Evolutionary conservation across 768 basidiomycete genomes (phyloP).

Genomic region (Strobilomyces confusus): DNA sequence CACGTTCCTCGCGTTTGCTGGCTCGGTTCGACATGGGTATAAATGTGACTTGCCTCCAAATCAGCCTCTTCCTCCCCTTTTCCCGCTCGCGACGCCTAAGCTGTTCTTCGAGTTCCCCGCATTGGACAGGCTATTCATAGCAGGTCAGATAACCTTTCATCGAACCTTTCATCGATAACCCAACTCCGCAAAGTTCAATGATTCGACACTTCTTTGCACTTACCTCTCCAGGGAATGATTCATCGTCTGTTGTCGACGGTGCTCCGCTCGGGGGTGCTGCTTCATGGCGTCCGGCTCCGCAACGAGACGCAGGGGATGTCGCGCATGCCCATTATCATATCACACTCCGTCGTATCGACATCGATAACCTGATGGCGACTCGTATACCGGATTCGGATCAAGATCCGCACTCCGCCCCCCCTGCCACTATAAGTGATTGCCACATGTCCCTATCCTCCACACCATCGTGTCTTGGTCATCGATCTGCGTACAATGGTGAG

Average conservation of each 20-base stretch:
- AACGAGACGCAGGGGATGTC: conserved; percentile 3
- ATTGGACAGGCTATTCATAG: conserved; percentile 17
- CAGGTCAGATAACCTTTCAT: conserved; percentile 24
- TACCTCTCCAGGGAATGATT: neutral
- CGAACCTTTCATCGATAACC: conserved; percentile 26
- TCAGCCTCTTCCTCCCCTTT: neutral
- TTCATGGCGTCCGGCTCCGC: neutral
- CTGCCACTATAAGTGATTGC: conserved; percentile 40
- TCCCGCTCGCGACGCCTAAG: conserved; percentile 6
- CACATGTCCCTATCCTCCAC: conserved; percentile 20
- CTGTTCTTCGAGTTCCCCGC: conserved; percentile 13
- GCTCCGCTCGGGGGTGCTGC: neutral
- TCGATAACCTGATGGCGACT: conserved; percentile 26
- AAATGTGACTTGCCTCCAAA: conserved; percentile 5
- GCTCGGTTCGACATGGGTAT: conserved; percentile 5
- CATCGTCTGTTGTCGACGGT: conserved; percentile 1
- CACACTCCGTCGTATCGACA: conserved; percentile 21
- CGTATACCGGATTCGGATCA: conserved; percentile 54
- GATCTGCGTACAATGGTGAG: conserved; percentile 32
- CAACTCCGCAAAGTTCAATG: neutral
- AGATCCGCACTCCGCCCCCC: conserved; percentile 67
- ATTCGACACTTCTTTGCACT: neutral
- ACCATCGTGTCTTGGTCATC: conserved; percentile 27
- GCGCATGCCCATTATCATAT: no score
- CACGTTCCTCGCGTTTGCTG: neutral